phyloP scores from a whole-genome alignment of 257 asterid species.

The Craterostigma plantagineum region DNA sequence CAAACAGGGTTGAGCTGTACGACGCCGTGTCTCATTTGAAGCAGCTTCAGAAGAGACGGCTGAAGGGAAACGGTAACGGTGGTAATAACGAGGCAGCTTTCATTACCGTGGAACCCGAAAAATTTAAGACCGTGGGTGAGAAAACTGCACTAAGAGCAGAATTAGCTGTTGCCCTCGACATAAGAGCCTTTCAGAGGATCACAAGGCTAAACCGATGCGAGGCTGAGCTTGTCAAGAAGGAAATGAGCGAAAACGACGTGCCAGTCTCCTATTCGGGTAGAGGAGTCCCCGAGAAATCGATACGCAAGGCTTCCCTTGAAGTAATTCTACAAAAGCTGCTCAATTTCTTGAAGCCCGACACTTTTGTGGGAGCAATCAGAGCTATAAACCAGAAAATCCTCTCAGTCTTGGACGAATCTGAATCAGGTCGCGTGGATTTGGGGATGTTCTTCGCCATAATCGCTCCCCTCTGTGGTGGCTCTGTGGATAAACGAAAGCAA shows the following conservation, averaged over 20 bases:
- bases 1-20: slow-evolving; percentile 81
- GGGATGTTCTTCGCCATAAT: slow-evolving; percentile 82
- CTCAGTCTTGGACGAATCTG: slow-evolving; percentile 62
- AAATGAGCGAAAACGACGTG: slow-evolving; percentile 63
- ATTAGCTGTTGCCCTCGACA: slow-evolving; percentile 56
- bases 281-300: slow-evolving; percentile 70
- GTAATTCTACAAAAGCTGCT: slow-evolving; percentile 59
- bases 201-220: slow-evolving; percentile 77
- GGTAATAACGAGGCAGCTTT: slow-evolving; percentile 56
- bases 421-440: slow-evolving; percentile 73
- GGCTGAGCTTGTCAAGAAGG: slow-evolving; percentile 62
- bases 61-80: slow-evolving; percentile 52
- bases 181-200: slow-evolving; percentile 79
- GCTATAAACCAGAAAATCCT: slow-evolving; percentile 88
- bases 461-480: slow-evolving; percentile 79
- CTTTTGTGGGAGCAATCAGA: slow-evolving; percentile 82
- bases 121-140: slow-evolving; percentile 62
- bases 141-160: slow-evolving; percentile 59
- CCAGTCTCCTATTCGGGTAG: slow-evolving; percentile 71
- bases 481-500: slow-evolving; percentile 66
- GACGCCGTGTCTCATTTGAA: slow-evolving; percentile 84
- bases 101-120: slow-evolving; percentile 50
- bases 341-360: slow-evolving; percentile 78
- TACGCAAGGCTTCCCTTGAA: slow-evolving; percentile 85
- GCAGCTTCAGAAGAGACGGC: slow-evolving; percentile 76